phyloP scores from a whole-genome alignment of 768 basidiomycete genomes.

The Gymnopilus dilepis region DNA sequence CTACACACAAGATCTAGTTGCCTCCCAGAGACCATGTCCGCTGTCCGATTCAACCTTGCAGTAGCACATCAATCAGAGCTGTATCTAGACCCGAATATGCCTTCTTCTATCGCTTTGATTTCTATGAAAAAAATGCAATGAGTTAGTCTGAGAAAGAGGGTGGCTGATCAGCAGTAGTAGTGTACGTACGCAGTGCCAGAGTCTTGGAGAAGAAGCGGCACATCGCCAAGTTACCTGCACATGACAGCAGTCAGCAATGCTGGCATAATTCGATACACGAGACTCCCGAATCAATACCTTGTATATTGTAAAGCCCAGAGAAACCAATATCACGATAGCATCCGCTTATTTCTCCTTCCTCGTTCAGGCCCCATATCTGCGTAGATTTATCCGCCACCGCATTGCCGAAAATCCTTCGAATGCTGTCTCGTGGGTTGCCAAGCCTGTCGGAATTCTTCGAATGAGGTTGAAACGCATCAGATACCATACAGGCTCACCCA shows the following conservation, averaged over 20 bases:
- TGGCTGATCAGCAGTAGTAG: no score
- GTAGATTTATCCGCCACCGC: constrained; percentile 50
- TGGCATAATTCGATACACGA: no score
- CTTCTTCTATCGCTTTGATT: constrained; percentile 62
- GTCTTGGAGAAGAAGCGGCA: constrained; percentile 69
- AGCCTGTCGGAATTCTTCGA: neutral
- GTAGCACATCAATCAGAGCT: neutral
- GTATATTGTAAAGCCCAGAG: constrained; percentile 61
- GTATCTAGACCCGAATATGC: constrained; percentile 13
- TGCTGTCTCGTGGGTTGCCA: constrained; percentile 44
- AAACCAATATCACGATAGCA: constrained; percentile 56
- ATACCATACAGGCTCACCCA: constrained; percentile 39
- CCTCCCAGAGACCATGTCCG: no score
- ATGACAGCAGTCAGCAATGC: neutral
- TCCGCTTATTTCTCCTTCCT: constrained; percentile 67
- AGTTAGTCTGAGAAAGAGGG: neutral
- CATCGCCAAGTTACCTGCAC: constrained; percentile 53
- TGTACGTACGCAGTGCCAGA: constrained; percentile 64
- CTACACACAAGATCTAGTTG: no score
- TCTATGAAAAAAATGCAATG: constrained; percentile 38
- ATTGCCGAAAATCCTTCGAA: constrained; percentile 51
- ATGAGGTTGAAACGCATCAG: neutral
- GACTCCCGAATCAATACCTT: constrained; percentile 44
- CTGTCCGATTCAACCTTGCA: neutral
- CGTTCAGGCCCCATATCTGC: constrained; percentile 68